Evolutionary conservation across 2,329 filamentous ascomycete genomes (phyloP), one percentile per base, ranked within the genome.

Genomic region (Penicillium sp.): DNA sequence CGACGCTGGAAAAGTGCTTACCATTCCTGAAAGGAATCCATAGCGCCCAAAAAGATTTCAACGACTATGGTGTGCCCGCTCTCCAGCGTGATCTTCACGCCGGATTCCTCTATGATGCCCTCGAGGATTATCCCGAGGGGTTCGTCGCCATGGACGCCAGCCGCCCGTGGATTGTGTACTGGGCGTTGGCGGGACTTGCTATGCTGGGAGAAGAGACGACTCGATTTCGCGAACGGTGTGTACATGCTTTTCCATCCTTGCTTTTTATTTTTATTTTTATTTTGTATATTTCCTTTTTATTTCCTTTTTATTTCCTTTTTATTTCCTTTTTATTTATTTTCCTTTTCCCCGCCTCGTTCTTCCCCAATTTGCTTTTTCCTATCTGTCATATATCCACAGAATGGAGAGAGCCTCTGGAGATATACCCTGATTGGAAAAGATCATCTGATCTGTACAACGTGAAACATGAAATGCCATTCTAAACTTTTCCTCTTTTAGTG

Each of bases 121-220:
- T 87, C 41, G 77, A 77, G 43, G 79, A 79, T 48, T 85, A 95
- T 59, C 91, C 93, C 0, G 77, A 83, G 8, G 79, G 78, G 4
- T 96, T 89, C 74, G 86, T 88, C 51, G 82, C 82, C 48, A 84
- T 92, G 64, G 94, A 99, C 79, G 88, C 94, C 33, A 92, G 90
- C 70, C 82, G 93, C 54, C 92, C 94, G 10, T 99, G 94, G 94
- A 84, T 96, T 68, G 82, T 96, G 62, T 97, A 97, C 78, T 99
- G 94, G 94, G 89, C 85, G 52, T 79, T 97, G 53, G 85, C 87
- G 34, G 91, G 85, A 2, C 79, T 99, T 62, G 80, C 83, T 27
- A 80, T 92, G 34, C 78, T 99, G 49, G 92, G 91, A 47, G 85
- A 92, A 70, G 90, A 96, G 71, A 75, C 85, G 39, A 79, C 76